Base-by-base conservation (phyloP, 2,329 filamentous ascomycete genomes). In the Penicillium sp. region DNA sequence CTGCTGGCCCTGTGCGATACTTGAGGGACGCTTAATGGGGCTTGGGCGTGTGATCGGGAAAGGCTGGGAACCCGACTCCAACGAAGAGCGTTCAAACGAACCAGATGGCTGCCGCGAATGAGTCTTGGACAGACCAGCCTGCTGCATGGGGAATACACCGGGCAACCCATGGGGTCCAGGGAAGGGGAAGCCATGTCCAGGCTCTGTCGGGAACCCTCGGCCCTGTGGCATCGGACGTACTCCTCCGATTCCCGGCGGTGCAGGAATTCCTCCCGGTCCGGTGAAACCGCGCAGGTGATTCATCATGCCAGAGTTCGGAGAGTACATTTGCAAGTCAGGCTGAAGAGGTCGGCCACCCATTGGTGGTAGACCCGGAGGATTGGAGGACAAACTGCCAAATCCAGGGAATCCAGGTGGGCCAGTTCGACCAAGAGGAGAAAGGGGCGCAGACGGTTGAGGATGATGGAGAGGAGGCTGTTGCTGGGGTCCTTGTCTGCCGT, bases 11-110 rank as follows among this genome's bases (percentile, higher is more conserved):
- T 73, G 74, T 24, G 79, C 78, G 8, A 77, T 81, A 65, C 89
- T 95, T 13, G 84, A 84, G 0, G 93, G 91, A 27, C 89, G 81
- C 52, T 91, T 88, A 53, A 97, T 96, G 0, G 91, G 91, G 20
- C 87, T 81, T 22, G 90, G 91, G 44, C 89, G 80, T 37, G 85
- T 79, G 50, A 94, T 91, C 1, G 87, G 87, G 52, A 89, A 84
- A 27, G 84, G 76, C 44, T 80, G 74, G 9, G 75, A 68, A 22
- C 76, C 71, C 13, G 74, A 73, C 7, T 90, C 86, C 51, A 84
- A 81, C 10, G 68, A 72, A 16, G 75, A 73, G 53, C 75, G 75
- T 41, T 79, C 77, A 50, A 74, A 75, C 0, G 84, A 84, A 10
- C 76, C 76, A 5, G 89, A 95, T 9, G 81, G 77, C 57, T 94